phyloP scores from a whole-genome alignment of 768 basidiomycete genomes.

The Trametes elegans region DNA sequence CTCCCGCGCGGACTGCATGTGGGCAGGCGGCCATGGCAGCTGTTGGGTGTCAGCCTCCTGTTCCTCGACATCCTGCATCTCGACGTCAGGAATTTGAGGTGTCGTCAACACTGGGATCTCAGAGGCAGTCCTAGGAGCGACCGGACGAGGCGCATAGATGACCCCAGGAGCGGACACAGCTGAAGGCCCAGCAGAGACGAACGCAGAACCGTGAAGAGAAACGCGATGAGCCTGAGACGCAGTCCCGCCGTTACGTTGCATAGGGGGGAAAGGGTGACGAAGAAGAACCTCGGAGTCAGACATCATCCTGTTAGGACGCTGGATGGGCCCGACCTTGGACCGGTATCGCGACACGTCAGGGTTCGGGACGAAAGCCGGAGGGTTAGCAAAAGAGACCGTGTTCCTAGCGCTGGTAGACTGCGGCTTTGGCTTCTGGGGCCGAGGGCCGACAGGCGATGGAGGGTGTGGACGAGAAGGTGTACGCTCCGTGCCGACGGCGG shows the following conservation, averaged over 20 bases:
- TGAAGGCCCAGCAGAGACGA: conserved; percentile 3
- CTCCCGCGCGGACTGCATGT: background rate
- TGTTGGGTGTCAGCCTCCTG: conserved; percentile 45
- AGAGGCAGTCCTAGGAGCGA: conserved; percentile 17
- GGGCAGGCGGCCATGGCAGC: conserved; percentile 22
- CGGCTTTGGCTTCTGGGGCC: conserved; percentile 33
- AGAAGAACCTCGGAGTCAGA: background rate
- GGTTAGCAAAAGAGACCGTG: background rate
- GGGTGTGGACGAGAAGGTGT: conserved; percentile 40
- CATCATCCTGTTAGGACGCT: background rate
- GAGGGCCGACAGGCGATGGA: conserved; percentile 51
- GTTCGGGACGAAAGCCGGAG: conserved; percentile 8
- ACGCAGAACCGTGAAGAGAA: background rate
- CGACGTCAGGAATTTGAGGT: conserved; percentile 40
- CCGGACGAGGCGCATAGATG: conserved; percentile 25
- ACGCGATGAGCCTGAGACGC: conserved; percentile 17
- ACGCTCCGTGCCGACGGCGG: conserved; percentile 19
- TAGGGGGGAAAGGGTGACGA: background rate
- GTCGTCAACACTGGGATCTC: conserved; percentile 40
- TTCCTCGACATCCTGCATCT: conserved; percentile 44
- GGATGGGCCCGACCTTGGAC: background rate
- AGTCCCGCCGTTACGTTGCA: conserved; percentile 1
- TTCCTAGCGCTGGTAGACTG: conserved; percentile 3
- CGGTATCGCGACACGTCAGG: conserved; percentile 9
- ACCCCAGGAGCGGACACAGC: conserved; percentile 15